Base-by-base conservation (phyloP, 768 basidiomycete genomes). In the Leccinellum rugosiceps region DNA sequence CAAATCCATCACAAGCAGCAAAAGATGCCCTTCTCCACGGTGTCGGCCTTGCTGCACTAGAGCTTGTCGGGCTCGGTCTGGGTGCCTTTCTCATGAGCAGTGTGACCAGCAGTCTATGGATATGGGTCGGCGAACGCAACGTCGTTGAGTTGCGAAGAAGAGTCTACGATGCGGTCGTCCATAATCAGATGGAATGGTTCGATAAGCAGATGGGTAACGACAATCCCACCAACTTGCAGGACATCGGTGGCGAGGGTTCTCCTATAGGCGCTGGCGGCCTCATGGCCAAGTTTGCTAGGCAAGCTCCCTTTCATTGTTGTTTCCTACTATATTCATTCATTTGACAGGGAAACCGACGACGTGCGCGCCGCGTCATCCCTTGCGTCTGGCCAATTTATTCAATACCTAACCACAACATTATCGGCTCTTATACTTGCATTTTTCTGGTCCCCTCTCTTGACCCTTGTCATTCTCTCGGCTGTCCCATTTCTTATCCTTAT, bases 221-320 rank as follows among this genome's bases (percentile, higher is more conserved):
- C 23, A 78, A 77, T 38, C 71, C 78, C 23, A 75, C 73, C 7
- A 61, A 69, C 52, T 65, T 70, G 60, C 69, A 76, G 45, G 73
- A 72, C 62, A 58, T 61, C 38, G 56, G 57, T 46, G 76, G 79
- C 32, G 74, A 72, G 31, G 71, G 79, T 43, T 80, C 81, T 25
- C 79, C 83, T 38, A 75, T 87, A 49, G 91, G 92, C 59, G 92
- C 93, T 50, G 93, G 89, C 58, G 94, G 94, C 21, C 77, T 97
- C 45, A 95, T 96, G 94, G 87, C 92, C 53, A 91, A 93, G 68
- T 98, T 97, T 70, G 83, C 89, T 32, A 85, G 85, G 93, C 92
- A 56, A 44, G 70, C 15, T 47, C 21, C 1, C 30, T 35, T 32
- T 21, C 41, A 41, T 19, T 14, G 14, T 0, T 6, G 3, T 30